Evolutionary conservation across 2,329 filamentous ascomycete genomes (phyloP).

Genomic region (Elsinoe arachidis): DNA sequence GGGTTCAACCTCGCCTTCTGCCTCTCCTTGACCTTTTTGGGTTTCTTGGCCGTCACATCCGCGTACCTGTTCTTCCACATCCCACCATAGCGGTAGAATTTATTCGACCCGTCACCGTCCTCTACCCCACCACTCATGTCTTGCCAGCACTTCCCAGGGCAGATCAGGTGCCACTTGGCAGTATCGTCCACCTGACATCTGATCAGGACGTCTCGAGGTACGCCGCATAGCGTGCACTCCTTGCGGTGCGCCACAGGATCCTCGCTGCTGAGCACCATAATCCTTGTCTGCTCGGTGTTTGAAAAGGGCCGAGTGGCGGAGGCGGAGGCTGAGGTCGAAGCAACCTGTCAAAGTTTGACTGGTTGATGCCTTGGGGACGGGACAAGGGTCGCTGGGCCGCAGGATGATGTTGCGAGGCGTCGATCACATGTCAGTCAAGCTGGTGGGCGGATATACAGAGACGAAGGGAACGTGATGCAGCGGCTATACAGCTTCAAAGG

Average conservation of each 20-base stretch:
- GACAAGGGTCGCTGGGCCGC: neutral
- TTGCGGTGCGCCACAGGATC: constrained; percentile 24
- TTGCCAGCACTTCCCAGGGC: constrained; percentile 36
- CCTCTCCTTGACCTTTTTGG: constrained; percentile 31
- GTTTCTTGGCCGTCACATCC: constrained; percentile 35
- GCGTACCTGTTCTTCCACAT: constrained; percentile 39
- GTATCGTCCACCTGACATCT: constrained; percentile 37
- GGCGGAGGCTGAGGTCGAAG: neutral
- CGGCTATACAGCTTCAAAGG: neutral
- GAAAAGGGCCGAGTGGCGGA: neutral
- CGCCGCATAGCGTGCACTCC: constrained; percentile 34
- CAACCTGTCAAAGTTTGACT: neutral
- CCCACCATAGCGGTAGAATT: constrained; percentile 30
- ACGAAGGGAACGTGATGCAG: neutral
- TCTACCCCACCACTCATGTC: constrained; percentile 36
- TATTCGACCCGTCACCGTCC: constrained; percentile 33
- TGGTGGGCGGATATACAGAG: neutral
- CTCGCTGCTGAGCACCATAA: constrained; percentile 7
- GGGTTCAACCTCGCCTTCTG: constrained; percentile 18
- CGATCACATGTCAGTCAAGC: constrained; percentile 12
- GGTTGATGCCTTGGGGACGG: neutral
- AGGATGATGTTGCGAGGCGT: constrained; percentile 9
- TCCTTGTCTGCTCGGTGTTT: neutral
- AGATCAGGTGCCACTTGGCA: constrained; percentile 36
- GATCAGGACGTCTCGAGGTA: constrained; percentile 31